Evolutionary conservation across 495 filamentous ascomycete species (phyloP).

Genomic region (Penicillium daleae): DNA sequence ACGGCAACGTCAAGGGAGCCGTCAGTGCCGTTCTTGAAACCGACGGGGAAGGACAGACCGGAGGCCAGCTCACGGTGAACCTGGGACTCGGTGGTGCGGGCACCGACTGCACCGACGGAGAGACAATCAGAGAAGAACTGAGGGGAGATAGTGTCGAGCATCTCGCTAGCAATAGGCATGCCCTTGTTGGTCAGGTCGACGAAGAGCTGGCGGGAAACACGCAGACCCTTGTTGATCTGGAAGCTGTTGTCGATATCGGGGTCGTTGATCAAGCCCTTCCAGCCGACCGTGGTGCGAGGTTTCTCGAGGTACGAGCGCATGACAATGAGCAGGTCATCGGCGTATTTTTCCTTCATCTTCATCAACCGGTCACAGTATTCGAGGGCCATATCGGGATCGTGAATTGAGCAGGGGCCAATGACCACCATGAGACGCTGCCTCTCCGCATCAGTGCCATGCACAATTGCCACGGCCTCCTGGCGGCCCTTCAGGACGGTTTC

Average conservation of each 20-base stretch:
- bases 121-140: slow-evolving; percentile 97
- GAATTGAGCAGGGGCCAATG: slow-evolving; percentile 95
- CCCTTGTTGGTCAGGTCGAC: slow-evolving; percentile 91
- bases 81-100: slow-evolving; percentile 93
- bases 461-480: slow-evolving; percentile 77
- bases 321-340: slow-evolving; percentile 86
- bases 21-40: slow-evolving; percentile 99
- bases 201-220: slow-evolving; percentile 86
- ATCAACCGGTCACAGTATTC: slow-evolving; percentile 90
- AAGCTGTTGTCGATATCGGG: slow-evolving; percentile 98
- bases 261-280: slow-evolving; percentile 99
- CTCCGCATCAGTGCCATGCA: slow-evolving; percentile 73
- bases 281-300: slow-evolving; percentile 96
- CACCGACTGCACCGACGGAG: slow-evolving; percentile 90
- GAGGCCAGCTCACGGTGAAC: slow-evolving; percentile 94
- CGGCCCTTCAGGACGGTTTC: slow-evolving; percentile 79
- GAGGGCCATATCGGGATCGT: slow-evolving; percentile 88
- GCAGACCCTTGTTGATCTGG: slow-evolving; percentile 97
- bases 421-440: slow-evolving; percentile 84
- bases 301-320: slow-evolving; percentile 99
- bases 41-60: slow-evolving; percentile 93
- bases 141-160: slow-evolving; percentile 98
- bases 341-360: slow-evolving; percentile 84
- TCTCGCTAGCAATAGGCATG: slow-evolving; percentile 98
- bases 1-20: slow-evolving; percentile 88